Conservation (phyloP, 148 eudicot species). For the Simmondsia chinensis region DNA sequence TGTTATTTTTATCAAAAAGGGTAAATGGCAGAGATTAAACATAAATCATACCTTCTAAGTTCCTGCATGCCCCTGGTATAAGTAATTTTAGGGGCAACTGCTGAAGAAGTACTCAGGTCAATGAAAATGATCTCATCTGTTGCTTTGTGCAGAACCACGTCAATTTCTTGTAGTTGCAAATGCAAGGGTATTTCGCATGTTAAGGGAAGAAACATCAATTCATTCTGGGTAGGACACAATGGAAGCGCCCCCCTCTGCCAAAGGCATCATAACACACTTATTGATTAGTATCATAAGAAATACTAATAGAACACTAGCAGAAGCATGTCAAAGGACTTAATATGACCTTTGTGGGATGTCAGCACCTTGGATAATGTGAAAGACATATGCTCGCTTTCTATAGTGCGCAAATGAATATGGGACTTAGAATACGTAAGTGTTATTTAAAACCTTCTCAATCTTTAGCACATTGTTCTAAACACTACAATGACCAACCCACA, state of each 20-base stretch:
- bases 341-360: no score
- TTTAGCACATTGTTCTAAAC: no score
- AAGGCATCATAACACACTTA: conserved; percentile 20
- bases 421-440: no score
- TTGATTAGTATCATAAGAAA: conserved; percentile 9
- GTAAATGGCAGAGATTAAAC: no score
- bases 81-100: conserved; percentile 36
- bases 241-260: conserved; percentile 99
- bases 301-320: no score
- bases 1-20: no score
- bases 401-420: no score
- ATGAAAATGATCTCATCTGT: conserved; percentile 79
- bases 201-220: conserved; percentile 76
- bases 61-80: conserved; percentile 67
- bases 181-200: conserved; percentile 60
- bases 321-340: conserved; percentile 7
- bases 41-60: conserved; percentile 47
- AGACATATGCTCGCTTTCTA: no score
- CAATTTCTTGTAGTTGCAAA: conserved; percentile 61
- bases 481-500: no score
- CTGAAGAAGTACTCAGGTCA: conserved; percentile 46
- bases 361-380: no score
- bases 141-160: conserved; percentile 78
- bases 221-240: conserved; percentile 39
- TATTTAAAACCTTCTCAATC: no score